Evolutionary conservation across 345 rosid species (phyloP).

Genomic region (Jatropha curcas): DNA sequence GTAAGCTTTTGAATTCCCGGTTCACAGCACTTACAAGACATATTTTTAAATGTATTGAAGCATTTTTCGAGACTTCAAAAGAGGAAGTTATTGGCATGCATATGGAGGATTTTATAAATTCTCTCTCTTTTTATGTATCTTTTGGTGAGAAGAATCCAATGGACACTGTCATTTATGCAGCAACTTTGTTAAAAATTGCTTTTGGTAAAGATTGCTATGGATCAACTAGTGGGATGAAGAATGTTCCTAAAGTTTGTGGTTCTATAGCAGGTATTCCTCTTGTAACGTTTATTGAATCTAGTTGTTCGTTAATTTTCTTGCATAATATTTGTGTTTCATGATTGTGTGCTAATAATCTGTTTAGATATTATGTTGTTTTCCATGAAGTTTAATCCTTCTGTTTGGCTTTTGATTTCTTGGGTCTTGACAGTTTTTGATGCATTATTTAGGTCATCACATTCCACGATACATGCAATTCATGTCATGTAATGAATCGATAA

Average conservation of each 20-base stretch:
- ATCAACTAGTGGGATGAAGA: slow-evolving; percentile 44
- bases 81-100: slow-evolving; percentile 44
- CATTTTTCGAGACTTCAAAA: slow-evolving; percentile 44
- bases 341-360: neutral
- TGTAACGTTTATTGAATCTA: slow-evolving; percentile 11
- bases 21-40: slow-evolving; percentile 63
- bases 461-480: neutral
- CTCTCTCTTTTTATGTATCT: slow-evolving; percentile 60
- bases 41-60: slow-evolving; percentile 56
- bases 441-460: neutral
- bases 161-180: slow-evolving; percentile 61
- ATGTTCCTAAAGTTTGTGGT: slow-evolving; percentile 51
- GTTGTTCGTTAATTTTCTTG: neutral
- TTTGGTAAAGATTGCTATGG: slow-evolving; percentile 47
- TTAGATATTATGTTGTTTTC: neutral
- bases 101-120: slow-evolving; percentile 45
- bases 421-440: neutral
- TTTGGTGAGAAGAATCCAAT: slow-evolving; percentile 50
- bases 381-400: neutral
- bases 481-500: neutral
- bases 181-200: slow-evolving; percentile 49
- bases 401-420: neutral
- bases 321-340: neutral
- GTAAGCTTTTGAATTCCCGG: slow-evolving; percentile 48
- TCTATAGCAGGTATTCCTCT: slow-evolving; percentile 56